Evolutionary conservation across 176 grass and related monocot species (phyloP).

Genomic region (Hordeum vulgare): MorexV3_pseudomolecules_assembly NC_058519.1:611450849-611451348

Average conservation of each 20-base stretch:
- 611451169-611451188: background rate
- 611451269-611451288: background rate
- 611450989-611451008: background rate
- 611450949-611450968: background rate
- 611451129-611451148: background rate
- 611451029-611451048: background rate
- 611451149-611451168: background rate
- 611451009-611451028: constrained; percentile 19
- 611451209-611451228: background rate
- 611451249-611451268: background rate
- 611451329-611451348: background rate
- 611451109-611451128: background rate
- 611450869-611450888: background rate
- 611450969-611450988: constrained; percentile 4
- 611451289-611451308: background rate
- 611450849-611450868: background rate
- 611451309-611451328: background rate
- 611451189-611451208: background rate
- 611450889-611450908: background rate
- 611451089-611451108: background rate
- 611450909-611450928: background rate
- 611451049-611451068: background rate
- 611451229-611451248: background rate
- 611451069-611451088: background rate
- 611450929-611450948: too few relatives aligned